Conservation (phyloP, 2,329 filamentous ascomycete genomes). For the Incumbomyces lentus region DNA sequence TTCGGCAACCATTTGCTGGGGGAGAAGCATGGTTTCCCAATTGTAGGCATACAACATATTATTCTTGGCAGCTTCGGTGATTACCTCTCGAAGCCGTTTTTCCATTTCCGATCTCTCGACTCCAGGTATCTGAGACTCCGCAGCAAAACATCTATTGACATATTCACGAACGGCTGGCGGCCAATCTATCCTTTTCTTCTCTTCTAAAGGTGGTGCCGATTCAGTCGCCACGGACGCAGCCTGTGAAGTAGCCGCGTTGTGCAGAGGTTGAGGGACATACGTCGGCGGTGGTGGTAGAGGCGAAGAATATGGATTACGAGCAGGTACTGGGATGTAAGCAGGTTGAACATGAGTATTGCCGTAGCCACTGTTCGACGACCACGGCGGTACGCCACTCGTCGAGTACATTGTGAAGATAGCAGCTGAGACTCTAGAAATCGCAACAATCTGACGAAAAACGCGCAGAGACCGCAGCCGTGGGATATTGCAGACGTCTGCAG, state of each 20-base stretch:
- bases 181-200: slow-evolving; percentile 61
- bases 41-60: slow-evolving; percentile 62
- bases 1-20: slow-evolving; percentile 69
- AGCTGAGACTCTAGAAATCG: not conserved
- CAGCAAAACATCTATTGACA: slow-evolving; percentile 78
- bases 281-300: slow-evolving; percentile 16
- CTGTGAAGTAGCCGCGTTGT: slow-evolving; percentile 20
- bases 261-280: slow-evolving; percentile 22
- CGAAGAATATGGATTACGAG: slow-evolving; percentile 50
- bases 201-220: slow-evolving; percentile 24
- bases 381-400: slow-evolving; percentile 15
- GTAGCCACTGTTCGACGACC: slow-evolving; percentile 16
- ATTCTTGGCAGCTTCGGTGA: slow-evolving; percentile 68
- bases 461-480: too few relatives aligned
- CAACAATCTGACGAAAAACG: too few relatives aligned
- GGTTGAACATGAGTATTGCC: slow-evolving; percentile 30
- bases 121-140: slow-evolving; percentile 54
- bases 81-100: slow-evolving; percentile 71
- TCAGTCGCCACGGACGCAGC: slow-evolving; percentile 25
- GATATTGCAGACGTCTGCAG: not conserved
- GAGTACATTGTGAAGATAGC: slow-evolving; percentile 16
- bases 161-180: slow-evolving; percentile 73
- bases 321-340: slow-evolving; percentile 52
- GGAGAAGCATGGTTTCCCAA: slow-evolving; percentile 75
- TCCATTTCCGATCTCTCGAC: slow-evolving; percentile 65